phyloP scores from a whole-genome alignment of 1,284 basidiomycete genomes.

The Paramarasmius palmivorus region DNA sequence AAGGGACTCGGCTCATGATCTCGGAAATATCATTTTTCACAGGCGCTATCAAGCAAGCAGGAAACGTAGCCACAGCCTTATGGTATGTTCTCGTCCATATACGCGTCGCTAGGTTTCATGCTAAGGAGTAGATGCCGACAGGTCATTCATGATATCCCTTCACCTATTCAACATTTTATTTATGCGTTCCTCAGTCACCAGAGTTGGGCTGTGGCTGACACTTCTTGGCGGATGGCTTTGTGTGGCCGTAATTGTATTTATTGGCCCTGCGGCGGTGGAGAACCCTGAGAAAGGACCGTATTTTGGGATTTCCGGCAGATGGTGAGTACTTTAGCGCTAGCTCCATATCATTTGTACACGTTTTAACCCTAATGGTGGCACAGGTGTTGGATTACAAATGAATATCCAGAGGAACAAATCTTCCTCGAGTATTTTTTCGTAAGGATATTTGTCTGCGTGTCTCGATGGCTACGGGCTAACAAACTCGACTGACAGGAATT shows the following conservation, averaged over 20 bases:
- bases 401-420: conserved; percentile 40
- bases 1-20: neutral
- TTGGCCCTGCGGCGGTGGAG: conserved; percentile 38
- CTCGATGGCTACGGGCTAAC: neutral
- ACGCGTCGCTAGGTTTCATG: neutral
- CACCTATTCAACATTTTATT: conserved; percentile 46
- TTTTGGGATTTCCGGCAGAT: conserved; percentile 43
- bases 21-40: neutral
- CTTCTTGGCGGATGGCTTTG: conserved; percentile 36
- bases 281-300: conserved; percentile 35
- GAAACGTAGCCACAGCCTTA: conserved; percentile 43
- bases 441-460: conserved; percentile 17
- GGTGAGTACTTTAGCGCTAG: conserved; percentile 22
- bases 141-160: conserved; percentile 39
- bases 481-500: conserved; percentile 26
- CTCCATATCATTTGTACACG: too few relatives aligned
- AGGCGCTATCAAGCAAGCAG: conserved; percentile 41
- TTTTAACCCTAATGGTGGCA: neutral
- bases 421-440: conserved; percentile 51
- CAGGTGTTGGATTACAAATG: conserved; percentile 49
- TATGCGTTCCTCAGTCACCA: conserved; percentile 29
- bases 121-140: conserved; percentile 15
- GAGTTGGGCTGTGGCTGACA: conserved; percentile 24
- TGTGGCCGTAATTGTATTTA: conserved; percentile 30
- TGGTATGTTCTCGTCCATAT: conserved; percentile 16